Base-by-base conservation (phyloP, 2,329 filamentous ascomycete genomes). In the Sporothrix dimorphospora region DNA sequence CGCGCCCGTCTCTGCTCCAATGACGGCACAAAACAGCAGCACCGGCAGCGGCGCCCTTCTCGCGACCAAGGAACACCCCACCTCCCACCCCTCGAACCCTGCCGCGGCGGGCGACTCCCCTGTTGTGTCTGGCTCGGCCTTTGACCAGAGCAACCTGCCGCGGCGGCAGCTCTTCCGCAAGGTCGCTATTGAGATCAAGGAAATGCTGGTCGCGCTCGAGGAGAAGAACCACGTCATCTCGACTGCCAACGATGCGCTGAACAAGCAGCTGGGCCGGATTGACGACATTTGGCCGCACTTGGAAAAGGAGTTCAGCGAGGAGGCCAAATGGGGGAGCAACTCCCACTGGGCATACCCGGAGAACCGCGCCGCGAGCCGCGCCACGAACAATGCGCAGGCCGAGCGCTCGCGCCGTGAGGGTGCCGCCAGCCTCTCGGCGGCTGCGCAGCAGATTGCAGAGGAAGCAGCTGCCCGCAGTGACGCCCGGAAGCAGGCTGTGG, bases 221-320 rank as follows among this genome's bases (percentile, higher is more conserved):
- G 96, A 99, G 82, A 99, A 99, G 83, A 97, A 98, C 76, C 94
- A 98, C 77, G 96, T 99, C 76, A 92, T 98, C 72, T 92, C 93
- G 49, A 97, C 95, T 19, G 95, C 96, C 71, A 96, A 95, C 77
- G 93, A 97, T 76, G 93, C 94, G 61, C 88, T 98, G 14, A 89
- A 93, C 75, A 93, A 92, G 79, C 94, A 98, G 78, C 86, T 98
- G 47, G 84, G 88, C 73, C 93, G 97, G 69, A 90, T 98, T 78
- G 92, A 97, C 79, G 91, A 92, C 76, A 91, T 97, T 42, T 97
- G 92, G 86, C 91, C 94, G 24, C 91, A 94, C 81, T 89, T 98
- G 72, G 92, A 97, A 75, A 85, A 87, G 73, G 96, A 99, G 81
- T 93, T 99, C 78, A 97, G 93, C 81, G 94, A 98, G 74, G 94